Evolutionary conservation across 805 yeast species (phyloP), one percentile per base, ranked within the genome.

Genomic region (Lachancea nothofagi): DNA sequence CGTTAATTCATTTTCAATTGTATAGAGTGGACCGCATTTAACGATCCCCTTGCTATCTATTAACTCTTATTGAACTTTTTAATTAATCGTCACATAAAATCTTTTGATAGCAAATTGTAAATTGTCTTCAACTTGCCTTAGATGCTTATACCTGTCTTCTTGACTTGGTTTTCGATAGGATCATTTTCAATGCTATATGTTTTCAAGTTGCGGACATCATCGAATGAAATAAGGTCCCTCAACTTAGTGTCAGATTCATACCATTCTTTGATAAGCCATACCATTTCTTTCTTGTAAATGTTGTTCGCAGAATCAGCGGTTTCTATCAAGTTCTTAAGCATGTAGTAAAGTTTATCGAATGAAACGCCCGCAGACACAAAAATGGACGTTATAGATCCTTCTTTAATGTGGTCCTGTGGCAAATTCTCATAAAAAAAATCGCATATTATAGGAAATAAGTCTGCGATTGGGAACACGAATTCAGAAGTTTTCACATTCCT

Each of bases 401-500:
- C 55, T 31, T 57, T 49, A 23, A 57, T 41, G 44, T 57, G 80
- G 52, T 57, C 72, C 51, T 44, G 54, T 38, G 67, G 64, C 29
- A 61, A 39, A 14, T 53, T 46, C 14, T 70, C 74, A 26, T 67
- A 65, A 29, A 82, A 66, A 49, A 78, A 71, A 48, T 74, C 75
- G 48, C 80, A 70, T 33, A 85, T 65, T 44, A 82, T 67, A 43
- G 84, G 81, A 49, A 86, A 67, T 33, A 89, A 67, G 41, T 77
- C 80, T 47, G 76, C 76, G 5, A 84, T 70, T 14, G 96, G 95
- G 67, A 89, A 87, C 3, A 88, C 83, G 53, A 77, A 71, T 50
- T 87, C 95, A 29, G 84, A 77, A 18, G 74, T 73, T 38, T 75
- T 69, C 36, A 87, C 67, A 54, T 75, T 76, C 43, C 75, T 68